Conservation (phyloP, 768 basidiomycete species). For the Daedaleopsis sinensis region DNA sequence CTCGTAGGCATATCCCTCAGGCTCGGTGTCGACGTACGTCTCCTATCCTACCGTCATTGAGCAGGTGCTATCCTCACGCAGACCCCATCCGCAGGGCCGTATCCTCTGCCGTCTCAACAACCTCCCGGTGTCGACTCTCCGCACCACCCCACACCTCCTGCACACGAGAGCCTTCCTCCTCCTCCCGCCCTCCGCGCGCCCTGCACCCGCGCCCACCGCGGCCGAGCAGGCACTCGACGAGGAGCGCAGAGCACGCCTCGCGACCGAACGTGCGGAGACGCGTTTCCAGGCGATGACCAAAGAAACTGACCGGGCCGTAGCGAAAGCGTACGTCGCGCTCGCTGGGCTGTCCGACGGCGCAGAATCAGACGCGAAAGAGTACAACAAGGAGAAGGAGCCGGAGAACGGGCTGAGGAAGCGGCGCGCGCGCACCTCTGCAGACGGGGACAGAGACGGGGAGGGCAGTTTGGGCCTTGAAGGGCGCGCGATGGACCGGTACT, state of each 20-base stretch:
- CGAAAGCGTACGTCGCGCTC: slow-evolving; percentile 70
- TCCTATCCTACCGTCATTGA: not conserved
- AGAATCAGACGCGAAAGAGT: not conserved
- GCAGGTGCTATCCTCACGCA: not conserved
- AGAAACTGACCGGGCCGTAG: slow-evolving; percentile 68
- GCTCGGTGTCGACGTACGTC: slow-evolving; percentile 62
- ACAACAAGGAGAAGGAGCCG: not conserved
- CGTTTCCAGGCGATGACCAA: slow-evolving; percentile 67
- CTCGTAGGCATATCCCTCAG: slow-evolving; percentile 65
- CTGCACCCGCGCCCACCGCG: slow-evolving; percentile 28
- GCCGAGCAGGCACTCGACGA: slow-evolving; percentile 32
- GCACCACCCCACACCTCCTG: slow-evolving; percentile 72
- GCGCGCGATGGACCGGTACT: slow-evolving; percentile 58
- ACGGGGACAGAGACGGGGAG: not conserved
- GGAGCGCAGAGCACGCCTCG: slow-evolving; percentile 45
- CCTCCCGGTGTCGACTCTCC: slow-evolving; percentile 64
- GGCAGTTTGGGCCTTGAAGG: slow-evolving; percentile 44
- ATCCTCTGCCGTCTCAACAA: slow-evolving; percentile 67
- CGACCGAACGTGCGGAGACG: slow-evolving; percentile 56
- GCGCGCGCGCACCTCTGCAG: not conserved
- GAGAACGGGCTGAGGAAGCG: slow-evolving; percentile 7
- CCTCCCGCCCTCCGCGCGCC: slow-evolving; percentile 47
- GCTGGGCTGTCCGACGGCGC: slow-evolving; percentile 45
- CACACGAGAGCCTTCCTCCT: slow-evolving; percentile 65
- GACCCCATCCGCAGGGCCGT: slow-evolving; percentile 45